phyloP scores from a whole-genome alignment of 768 basidiomycete species.

The Sporobolomyces roseus region DNA sequence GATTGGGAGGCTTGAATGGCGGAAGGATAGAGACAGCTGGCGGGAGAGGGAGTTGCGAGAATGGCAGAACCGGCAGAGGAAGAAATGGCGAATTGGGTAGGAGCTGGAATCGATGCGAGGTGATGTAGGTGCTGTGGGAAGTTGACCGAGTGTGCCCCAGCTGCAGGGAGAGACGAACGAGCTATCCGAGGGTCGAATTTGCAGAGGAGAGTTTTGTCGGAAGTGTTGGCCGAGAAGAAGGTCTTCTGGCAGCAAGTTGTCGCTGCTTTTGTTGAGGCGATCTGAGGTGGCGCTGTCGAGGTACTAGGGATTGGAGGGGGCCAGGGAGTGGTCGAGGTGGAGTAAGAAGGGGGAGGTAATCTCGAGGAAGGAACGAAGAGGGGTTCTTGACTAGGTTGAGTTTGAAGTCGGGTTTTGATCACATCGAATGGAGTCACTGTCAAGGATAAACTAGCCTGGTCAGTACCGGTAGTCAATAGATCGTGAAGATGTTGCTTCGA shows the following conservation, averaged over 20 bases:
- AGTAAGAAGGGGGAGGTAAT: slow-evolving; percentile 26
- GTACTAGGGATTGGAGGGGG: slow-evolving; percentile 34
- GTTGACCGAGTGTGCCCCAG: slow-evolving; percentile 33
- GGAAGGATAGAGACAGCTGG: slow-evolving; percentile 16
- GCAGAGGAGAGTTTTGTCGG: slow-evolving; percentile 31
- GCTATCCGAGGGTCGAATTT: slow-evolving; percentile 41
- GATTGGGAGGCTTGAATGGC: slow-evolving; percentile 11
- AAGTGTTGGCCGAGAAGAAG: slow-evolving; percentile 28
- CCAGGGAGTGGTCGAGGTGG: slow-evolving; percentile 11
- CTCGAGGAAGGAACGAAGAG: slow-evolving; percentile 46
- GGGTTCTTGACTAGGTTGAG: slow-evolving; percentile 59
- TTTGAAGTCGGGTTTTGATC: slow-evolving; percentile 92
- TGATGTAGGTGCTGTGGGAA: slow-evolving; percentile 53
- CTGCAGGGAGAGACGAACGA: slow-evolving; percentile 23
- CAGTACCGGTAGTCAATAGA: too few species aligned
- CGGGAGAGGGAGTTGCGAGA: slow-evolving; percentile 11
- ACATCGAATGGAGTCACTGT: slow-evolving; percentile 99
- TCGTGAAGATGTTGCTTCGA: neutral
- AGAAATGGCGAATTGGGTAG: slow-evolving; percentile 3
- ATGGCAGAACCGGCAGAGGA: slow-evolving; percentile 4
- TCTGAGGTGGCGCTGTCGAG: slow-evolving; percentile 10
- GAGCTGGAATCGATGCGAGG: slow-evolving; percentile 8
- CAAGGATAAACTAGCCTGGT: neutral
- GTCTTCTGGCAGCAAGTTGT: slow-evolving; percentile 42
- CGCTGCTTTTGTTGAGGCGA: slow-evolving; percentile 16